Conservation (phyloP, 495 filamentous ascomycete species). For the Hyaloscypha variabilis region DNA sequence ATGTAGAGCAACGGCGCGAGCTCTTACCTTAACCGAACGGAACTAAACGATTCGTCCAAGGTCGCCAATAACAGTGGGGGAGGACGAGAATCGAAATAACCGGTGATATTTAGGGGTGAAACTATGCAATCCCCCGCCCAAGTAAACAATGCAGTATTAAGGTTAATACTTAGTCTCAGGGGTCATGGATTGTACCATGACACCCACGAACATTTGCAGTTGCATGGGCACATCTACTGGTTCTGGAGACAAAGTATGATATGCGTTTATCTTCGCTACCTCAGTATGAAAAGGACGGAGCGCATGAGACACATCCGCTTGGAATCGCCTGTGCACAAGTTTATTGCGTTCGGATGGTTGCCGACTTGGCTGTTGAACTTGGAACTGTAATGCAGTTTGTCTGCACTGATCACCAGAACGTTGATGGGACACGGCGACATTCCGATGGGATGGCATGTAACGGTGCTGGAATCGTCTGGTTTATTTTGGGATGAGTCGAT, state of each 20-base stretch:
- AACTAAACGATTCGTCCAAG: not conserved
- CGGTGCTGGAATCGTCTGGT: not conserved
- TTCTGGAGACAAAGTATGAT: too few species aligned
- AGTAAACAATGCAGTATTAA: not conserved
- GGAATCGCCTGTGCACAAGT: not conserved
- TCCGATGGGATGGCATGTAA: not conserved
- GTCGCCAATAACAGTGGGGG: not conserved
- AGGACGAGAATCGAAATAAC: not conserved
- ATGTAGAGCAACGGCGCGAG: too few species aligned
- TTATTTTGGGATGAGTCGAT: not conserved
- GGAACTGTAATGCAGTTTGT: not conserved
- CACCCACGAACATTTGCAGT: too few species aligned
- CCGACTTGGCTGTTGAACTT: not conserved
- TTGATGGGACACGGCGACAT: not conserved
- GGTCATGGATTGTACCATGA: too few species aligned
- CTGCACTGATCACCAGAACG: constrained; percentile 4
- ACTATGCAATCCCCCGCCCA: not conserved
- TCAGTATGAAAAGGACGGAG: not conserved
- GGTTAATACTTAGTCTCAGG: too few species aligned
- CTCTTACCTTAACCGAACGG: not conserved
- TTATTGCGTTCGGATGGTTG: not conserved
- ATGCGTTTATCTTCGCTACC: not conserved
- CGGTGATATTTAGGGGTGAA: not conserved
- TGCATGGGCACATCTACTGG: too few species aligned
- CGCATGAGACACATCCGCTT: not conserved